phyloP scores from a whole-genome alignment of 73 alveolate genomes.

The Paramecium octaurelia region DNA sequence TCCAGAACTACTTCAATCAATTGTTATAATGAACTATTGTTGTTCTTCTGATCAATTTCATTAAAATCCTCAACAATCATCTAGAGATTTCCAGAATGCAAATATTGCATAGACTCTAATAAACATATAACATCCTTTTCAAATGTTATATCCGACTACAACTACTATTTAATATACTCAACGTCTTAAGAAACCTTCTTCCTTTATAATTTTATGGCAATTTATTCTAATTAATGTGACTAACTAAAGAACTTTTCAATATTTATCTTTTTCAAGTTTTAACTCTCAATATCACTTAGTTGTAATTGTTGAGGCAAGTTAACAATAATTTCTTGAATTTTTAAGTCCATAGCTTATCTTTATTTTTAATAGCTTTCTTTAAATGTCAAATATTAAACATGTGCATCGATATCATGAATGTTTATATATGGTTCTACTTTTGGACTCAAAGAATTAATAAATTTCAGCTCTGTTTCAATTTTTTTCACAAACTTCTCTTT shows the following conservation, averaged over 20 bases:
- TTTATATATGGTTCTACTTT: neutral
- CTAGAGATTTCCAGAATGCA: neutral
- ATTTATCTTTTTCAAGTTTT: neutral
- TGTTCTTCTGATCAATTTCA: neutral
- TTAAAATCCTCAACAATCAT: conserved; percentile 5
- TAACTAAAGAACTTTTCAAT: neutral
- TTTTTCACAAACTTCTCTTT: neutral
- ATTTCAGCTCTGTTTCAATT: neutral
- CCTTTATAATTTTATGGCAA: neutral
- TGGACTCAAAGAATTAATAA: neutral
- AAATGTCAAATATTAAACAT: neutral
- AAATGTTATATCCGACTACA: neutral
- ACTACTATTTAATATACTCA: neutral
- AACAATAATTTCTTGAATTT: neutral
- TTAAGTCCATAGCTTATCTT: neutral
- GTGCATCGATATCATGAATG: conserved; percentile 2
- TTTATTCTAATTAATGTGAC: neutral
- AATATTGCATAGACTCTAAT: neutral
- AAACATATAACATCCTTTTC: neutral
- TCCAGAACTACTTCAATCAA: neutral
- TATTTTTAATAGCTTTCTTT: neutral
- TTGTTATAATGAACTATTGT: neutral
- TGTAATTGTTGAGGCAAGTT: neutral
- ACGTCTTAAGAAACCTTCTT: neutral
- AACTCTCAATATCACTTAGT: conserved; percentile 10